A percentile compares a stretch with the other conserved stretches of the same genome.
Conservation (phyloP, 768 basidiomycete genomes). For the Tricholoma terreum region DNA sequence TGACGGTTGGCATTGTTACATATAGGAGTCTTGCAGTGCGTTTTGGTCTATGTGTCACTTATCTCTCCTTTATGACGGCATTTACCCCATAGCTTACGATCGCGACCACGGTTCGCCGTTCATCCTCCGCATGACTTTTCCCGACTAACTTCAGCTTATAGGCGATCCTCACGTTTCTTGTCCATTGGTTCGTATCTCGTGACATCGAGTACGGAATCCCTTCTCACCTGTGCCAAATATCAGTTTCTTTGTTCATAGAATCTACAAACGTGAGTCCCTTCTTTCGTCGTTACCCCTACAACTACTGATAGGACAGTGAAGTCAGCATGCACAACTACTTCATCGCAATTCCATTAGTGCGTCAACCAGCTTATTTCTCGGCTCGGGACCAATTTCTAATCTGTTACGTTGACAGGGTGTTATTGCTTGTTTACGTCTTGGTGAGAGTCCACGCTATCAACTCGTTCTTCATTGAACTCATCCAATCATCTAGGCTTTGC, state of each 20-base stretch:
- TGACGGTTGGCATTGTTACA: neutral
- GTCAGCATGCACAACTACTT: constrained; percentile 34
- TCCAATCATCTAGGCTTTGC: constrained; percentile 23
- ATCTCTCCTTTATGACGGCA: neutral
- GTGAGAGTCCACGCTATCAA: constrained; percentile 1
- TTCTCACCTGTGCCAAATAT: neutral
- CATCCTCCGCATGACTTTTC: neutral
- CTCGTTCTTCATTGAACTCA: neutral
- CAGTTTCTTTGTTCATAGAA: constrained; percentile 40
- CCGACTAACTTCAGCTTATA: constrained; percentile 4
- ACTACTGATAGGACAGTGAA: constrained; percentile 6
- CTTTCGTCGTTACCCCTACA: neutral
- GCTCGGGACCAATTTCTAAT: neutral
- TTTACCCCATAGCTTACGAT: constrained; percentile 30
- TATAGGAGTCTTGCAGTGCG: constrained; percentile 41
- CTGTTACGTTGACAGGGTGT: constrained; percentile 11
- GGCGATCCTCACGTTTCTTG: constrained; percentile 48
- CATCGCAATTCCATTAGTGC: constrained; percentile 33
- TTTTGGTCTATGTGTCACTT: neutral
- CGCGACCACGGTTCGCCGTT: constrained; percentile 28
- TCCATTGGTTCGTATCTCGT: constrained; percentile 39
- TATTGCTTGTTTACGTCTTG: constrained; percentile 31
- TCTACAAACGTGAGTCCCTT: constrained; percentile 34
- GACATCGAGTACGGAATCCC: neutral
- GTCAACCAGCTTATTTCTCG: neutral